These are phyloP conservation scores for Xerocomellus intermedius DNA, from an alignment of 768 basidiomycete genomes.

Conservation along the genomic window DNA sequence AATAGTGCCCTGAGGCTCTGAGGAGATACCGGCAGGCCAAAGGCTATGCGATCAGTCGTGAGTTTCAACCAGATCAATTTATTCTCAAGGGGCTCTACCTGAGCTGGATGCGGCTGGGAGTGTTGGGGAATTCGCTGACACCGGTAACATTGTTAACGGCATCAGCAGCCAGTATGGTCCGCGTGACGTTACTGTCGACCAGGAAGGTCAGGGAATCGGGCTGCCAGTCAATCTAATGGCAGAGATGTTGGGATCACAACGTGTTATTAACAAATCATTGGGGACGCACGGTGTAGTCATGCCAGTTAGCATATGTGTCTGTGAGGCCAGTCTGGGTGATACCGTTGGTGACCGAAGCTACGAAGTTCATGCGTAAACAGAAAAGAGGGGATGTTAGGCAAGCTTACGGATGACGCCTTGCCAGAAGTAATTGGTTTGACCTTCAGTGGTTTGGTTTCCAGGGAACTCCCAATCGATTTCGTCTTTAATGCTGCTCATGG, in stretches of 20 bases:
- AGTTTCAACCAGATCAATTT: not conserved
- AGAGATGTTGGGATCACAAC: not conserved
- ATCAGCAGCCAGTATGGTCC: slow-evolving; percentile 63
- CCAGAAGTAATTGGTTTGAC: slow-evolving; percentile 83
- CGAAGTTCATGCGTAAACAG: not conserved
- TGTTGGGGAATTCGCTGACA: slow-evolving; percentile 64
- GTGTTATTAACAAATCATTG: not conserved
- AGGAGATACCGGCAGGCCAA: slow-evolving; percentile 78
- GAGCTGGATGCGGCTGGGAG: slow-evolving; percentile 78
- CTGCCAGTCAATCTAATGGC: slow-evolving; percentile 74
- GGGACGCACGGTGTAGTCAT: slow-evolving; percentile 66
- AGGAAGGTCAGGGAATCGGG: slow-evolving; percentile 61
- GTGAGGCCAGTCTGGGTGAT: slow-evolving; percentile 44
- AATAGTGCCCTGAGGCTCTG: slow-evolving; percentile 64
- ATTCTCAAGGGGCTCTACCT: slow-evolving; percentile 44
- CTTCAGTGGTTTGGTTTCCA: slow-evolving; percentile 57
- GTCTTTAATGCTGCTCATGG: slow-evolving; percentile 81
- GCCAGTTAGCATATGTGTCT: slow-evolving; percentile 70
- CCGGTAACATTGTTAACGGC: slow-evolving; percentile 50
- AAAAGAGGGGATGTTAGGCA: not conserved
- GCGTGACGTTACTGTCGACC: slow-evolving; percentile 70
- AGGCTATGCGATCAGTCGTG: slow-evolving; percentile 37
- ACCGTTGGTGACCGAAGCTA: slow-evolving; percentile 51
- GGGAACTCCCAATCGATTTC: slow-evolving; percentile 91
- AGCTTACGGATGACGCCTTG: slow-evolving; percentile 64